Evolutionary conservation across 345 rosid species (phyloP), one percentile per base, ranked within the genome.

Genomic region (Crucihimalaya himalaica): DNA sequence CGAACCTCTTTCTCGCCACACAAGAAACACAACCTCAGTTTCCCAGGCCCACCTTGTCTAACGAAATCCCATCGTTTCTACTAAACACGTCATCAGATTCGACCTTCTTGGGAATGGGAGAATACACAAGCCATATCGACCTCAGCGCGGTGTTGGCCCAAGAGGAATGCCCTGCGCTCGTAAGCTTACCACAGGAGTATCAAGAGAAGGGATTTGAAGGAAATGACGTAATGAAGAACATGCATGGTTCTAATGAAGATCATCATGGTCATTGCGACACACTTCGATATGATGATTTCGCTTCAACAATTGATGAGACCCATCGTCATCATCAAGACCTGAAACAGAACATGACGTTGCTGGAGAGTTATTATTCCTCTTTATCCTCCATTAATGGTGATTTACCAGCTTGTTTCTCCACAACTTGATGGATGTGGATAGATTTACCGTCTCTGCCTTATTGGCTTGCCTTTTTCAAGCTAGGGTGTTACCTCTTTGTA

Each of bases 81-180:
- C 77, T 82, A 45, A 85, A 80, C 85, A 82, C 81, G 84, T 72
- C 92, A 39, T 48, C 76, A 64, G 48, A 64, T n/a, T 84, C 88
- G 18, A 73, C 87, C 21, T 65, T 80, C 69, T 73, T 85, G 16
- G 90, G 85, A 71, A 83, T 85, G 16, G 90, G 86, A 73, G 84
- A 84, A 37, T 60, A 52, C 40, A 5, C 72, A 51, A 50, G 21
- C 74, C 67, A 70, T 15, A 71, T 70, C 28, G 76, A 71, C 55
- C 28, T 77, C n/a, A 50, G 68, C 10, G 72, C 67, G 11, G 40
- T 77, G 39, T 57, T 77, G 72, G 76, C 63, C 1, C 76, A 77
- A 48, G 80, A 71, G 34, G 72, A 71, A 25, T 77, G 80, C 31
- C 80, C 80, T 16, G 72, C 76, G 0, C 72, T 77, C 12, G 68